Evolutionary conservation across 129 eudicot species (phyloP).

Genomic region (Mikania micrantha): DNA sequence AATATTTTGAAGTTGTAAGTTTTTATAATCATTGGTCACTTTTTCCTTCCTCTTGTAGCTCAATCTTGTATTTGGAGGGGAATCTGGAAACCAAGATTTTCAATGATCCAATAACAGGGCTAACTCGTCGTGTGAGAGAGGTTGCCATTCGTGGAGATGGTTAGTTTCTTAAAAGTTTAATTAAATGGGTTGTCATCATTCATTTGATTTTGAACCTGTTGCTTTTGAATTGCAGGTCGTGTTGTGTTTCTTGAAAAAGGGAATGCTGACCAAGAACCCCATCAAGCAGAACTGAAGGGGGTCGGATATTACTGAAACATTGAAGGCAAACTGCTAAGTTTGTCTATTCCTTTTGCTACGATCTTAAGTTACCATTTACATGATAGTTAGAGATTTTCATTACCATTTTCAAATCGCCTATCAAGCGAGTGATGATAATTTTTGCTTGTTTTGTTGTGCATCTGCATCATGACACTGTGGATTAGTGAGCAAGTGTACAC

Average conservation of each 20-base stretch:
- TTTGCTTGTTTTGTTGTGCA: not conserved
- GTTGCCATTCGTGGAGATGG: conserved; percentile 76
- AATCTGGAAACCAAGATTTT: conserved; percentile 85
- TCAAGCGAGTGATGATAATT: not conserved
- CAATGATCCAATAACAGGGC: conserved; percentile 76
- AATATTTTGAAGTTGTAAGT: not conserved
- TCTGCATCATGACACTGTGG: conserved; percentile 10
- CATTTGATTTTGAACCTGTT: too few species aligned
- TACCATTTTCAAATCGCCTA: not conserved
- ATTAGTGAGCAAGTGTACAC: conserved; percentile 3
- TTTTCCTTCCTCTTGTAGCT: conserved; percentile 38
- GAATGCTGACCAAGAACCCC: conserved; percentile 27
- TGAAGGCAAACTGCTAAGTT: not conserved
- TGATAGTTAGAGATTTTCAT: not conserved
- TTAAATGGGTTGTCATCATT: not conserved
- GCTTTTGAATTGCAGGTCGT: conserved; percentile 51
- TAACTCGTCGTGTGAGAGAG: conserved; percentile 87
- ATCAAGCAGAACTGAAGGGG: conserved; percentile 36
- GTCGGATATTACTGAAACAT: conserved; percentile 65
- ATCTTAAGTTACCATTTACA: not conserved
- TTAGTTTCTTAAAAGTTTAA: conserved; percentile 17
- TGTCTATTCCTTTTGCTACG: not conserved
- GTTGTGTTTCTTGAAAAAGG: conserved; percentile 64
- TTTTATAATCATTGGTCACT: not conserved
- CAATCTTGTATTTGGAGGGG: conserved; percentile 82